Base-by-base conservation (phyloP, 345 rosid species). In the Sisymbrium irio region DNA sequence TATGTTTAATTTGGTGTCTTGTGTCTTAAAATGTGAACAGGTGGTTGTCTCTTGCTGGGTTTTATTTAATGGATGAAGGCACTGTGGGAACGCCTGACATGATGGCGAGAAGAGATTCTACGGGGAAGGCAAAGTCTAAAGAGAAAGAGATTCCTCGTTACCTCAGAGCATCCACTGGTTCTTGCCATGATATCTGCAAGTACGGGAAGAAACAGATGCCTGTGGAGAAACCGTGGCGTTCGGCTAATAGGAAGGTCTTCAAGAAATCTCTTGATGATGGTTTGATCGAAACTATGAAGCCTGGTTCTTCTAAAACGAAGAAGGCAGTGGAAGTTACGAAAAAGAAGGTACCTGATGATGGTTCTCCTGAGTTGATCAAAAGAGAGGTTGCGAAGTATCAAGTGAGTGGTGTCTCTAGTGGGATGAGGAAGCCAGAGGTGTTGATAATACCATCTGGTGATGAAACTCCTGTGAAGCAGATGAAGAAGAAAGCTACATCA, bases 101-200 rank as follows among this genome's bases (percentile, higher is more conserved):
- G 57, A 67, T 67, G 47, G 12, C 9, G 6, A 76, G 83, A 51
- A 80, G 88, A 74, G 68, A 41, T 53, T 84, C 90, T 61, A 37
- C 62, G 13, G 85, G 84, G 39, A 82, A 73, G 64, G 63, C 72
- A 25, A 62, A 73, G 55, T 44, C 74, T 27, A 73, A 68, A 47
- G 88, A 80, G 75, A 83, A 87, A 47, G 58, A 67, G 77, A 47
- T 88, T 12, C 92, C 97, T 63, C 84, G 35, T 67, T 93, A 93
- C 76, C 90, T 93, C 33, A 83, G 92, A 80, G 86, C 89, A 65
- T 89, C 98, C 13, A 86, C 93, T 19, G 96, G 96, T 60, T 90
- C 98, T 2, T 89, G 98, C 68, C 98, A 91, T 75, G 98, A 93
- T 83, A 69, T 83, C 36, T 93, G 98, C 76, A 93, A 93, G 80